Percentiles rank a stretch among this genome's conserved stretches.
phyloP scores from a whole-genome alignment of 192 early-diverging fungal genomes.

The Backusella psychrophila region DNA sequence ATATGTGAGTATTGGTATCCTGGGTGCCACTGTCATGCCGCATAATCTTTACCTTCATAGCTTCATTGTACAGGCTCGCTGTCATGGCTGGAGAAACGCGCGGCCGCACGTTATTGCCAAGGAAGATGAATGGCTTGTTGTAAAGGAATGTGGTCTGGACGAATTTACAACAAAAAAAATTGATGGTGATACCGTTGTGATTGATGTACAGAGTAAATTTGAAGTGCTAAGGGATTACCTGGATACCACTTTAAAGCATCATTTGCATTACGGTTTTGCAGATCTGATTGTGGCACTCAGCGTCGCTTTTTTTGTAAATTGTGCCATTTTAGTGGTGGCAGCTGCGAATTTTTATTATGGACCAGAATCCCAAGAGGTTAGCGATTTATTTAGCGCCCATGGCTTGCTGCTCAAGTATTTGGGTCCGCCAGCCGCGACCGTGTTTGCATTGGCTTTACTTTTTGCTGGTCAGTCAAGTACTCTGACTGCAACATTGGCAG shows the following conservation, averaged over 20 bases:
- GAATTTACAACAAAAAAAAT: neutral
- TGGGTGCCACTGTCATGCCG: constrained; percentile 74
- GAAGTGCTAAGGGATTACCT: constrained; percentile 13
- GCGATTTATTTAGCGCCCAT: constrained; percentile 68
- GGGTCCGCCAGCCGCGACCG: constrained; percentile 56
- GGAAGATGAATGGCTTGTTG: neutral
- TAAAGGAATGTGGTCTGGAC: neutral
- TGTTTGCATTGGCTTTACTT: constrained; percentile 78
- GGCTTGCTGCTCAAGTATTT: constrained; percentile 54
- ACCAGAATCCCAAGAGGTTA: constrained; percentile 36
- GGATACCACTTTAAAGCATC: neutral
- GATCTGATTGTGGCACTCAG: constrained; percentile 68
- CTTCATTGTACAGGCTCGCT: constrained; percentile 68
- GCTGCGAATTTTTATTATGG: constrained; percentile 67
- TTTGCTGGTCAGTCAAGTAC: constrained; percentile 77
- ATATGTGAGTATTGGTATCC: constrained; percentile 76
- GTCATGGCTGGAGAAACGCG: constrained; percentile 20
- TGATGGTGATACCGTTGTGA: neutral
- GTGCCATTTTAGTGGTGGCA: constrained; percentile 76
- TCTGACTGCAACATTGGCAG: constrained; percentile 81
- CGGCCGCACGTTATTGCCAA: constrained; percentile 8
- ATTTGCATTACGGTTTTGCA: constrained; percentile 49
- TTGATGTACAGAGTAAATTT: neutral
- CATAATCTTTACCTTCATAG: constrained; percentile 84
- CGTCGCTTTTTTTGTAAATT: constrained; percentile 76